Evolutionary conservation across 495 filamentous ascomycete genomes (phyloP).

Genomic region (Aspergillus sclerotioniger): DNA sequence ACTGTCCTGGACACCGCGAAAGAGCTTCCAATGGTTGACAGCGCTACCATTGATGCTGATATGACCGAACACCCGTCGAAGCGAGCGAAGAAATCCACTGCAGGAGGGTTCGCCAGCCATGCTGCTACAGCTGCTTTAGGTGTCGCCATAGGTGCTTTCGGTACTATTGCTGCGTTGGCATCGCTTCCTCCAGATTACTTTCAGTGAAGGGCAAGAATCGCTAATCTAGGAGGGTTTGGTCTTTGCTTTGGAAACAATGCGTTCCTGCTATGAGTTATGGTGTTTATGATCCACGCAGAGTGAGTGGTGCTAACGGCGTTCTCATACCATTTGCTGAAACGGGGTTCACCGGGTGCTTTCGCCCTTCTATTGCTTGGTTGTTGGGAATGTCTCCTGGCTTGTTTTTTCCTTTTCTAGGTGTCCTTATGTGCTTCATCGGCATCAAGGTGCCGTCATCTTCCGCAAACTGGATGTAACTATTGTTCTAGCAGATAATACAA

Average conservation of each 20-base stretch:
- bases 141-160: constrained; percentile 47
- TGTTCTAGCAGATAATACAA: constrained; percentile 6
- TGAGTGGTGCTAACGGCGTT: constrained; percentile 2
- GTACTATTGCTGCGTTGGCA: constrained; percentile 49
- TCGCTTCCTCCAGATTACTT: constrained; percentile 46
- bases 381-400: not conserved
- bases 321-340: not conserved
- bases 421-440: not conserved
- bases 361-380: not conserved
- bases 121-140: constrained; percentile 46
- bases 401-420: not conserved
- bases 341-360: not conserved
- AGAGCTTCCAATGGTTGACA: not conserved
- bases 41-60: constrained; percentile 17
- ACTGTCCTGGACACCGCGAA: constrained; percentile 5
- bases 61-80: constrained; percentile 30
- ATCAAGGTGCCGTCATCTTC: not conserved
- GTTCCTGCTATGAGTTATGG: not conserved
- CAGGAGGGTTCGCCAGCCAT: constrained; percentile 31
- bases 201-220: constrained; percentile 6
- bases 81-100: constrained; percentile 27
- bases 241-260: constrained; percentile 5
- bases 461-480: not conserved
- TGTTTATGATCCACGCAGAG: not conserved
- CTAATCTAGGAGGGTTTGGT: not conserved